phyloP scores from a whole-genome alignment of 495 filamentous ascomycete species.

The Penicillium mononematosum region DNA sequence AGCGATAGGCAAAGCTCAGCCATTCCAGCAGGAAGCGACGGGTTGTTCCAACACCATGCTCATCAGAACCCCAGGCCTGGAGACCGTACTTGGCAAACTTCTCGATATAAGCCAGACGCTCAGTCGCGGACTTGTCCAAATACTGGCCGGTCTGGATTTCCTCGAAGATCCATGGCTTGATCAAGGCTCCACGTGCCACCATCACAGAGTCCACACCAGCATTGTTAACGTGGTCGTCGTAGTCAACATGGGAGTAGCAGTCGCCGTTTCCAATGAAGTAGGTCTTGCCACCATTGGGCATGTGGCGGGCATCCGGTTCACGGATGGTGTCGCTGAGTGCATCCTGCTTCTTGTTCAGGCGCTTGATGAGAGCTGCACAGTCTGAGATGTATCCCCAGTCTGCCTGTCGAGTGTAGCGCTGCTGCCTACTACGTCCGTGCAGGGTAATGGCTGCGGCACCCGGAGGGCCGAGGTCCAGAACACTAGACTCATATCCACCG shows the following conservation, averaged over 20 bases:
- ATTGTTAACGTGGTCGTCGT: conserved; percentile 72
- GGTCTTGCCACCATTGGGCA: conserved; percentile 61
- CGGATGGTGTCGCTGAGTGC: conserved; percentile 68
- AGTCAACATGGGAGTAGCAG: conserved; percentile 89
- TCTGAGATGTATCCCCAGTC: conserved; percentile 95
- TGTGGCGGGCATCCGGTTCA: conserved; percentile 66
- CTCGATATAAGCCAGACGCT: conserved; percentile 81
- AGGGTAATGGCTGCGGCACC: conserved; percentile 92
- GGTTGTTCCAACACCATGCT: conserved; percentile 85
- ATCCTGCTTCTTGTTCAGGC: conserved; percentile 64
- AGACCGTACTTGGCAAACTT: conserved; percentile 88
- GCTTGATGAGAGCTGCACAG: conserved; percentile 78
- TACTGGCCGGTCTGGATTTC: conserved; percentile 91
- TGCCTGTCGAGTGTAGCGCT: conserved; percentile 83
- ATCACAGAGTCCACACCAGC: conserved; percentile 83
- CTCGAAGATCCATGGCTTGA: conserved; percentile 98
- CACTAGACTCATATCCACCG: conserved; percentile 64
- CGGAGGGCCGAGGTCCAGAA: conserved; percentile 60
- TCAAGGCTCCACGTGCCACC: conserved; percentile 85
- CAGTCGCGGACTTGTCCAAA: conserved; percentile 85
- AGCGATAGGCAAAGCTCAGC: conserved; percentile 86
- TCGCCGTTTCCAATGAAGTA: conserved; percentile 97
- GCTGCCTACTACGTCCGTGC: conserved; percentile 89
- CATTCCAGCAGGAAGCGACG: conserved; percentile 91
- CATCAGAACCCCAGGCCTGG: conserved; percentile 91